phyloP scores from a whole-genome alignment of 306 rosid species.

The Alnus rubra region DNA sequence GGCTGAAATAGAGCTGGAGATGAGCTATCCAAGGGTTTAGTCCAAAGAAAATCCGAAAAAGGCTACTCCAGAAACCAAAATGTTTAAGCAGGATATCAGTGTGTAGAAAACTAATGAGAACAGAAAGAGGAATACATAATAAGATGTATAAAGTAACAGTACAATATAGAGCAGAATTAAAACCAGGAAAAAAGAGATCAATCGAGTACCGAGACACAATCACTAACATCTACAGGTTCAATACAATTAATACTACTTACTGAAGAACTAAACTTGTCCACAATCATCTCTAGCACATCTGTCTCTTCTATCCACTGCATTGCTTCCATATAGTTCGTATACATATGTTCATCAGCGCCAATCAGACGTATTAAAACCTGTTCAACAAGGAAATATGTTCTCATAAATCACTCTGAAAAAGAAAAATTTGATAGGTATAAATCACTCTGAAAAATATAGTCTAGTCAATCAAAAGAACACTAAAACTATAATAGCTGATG shows the following conservation, averaged over 20 bases:
- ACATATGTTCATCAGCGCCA: conserved; percentile 98
- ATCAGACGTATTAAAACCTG: conserved; percentile 94
- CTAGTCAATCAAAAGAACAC: conserved; percentile 7
- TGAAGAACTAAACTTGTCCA: conserved; percentile 89
- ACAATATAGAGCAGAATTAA: neutral
- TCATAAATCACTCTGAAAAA: conserved; percentile 3
- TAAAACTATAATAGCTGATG: conserved; percentile 6
- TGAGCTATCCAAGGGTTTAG: neutral
- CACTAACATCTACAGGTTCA: neutral
- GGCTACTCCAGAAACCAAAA: neutral
- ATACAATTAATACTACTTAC: conserved; percentile 53
- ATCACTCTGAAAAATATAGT: neutral
- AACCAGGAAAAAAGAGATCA: neutral
- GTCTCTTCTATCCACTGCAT: conserved; percentile 95
- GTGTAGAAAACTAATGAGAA: neutral
- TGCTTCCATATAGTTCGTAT: conserved; percentile 69
- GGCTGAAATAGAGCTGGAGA: neutral
- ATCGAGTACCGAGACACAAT: neutral
- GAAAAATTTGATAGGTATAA: no score
- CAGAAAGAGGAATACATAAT: neutral
- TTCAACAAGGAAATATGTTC: conserved; percentile 18
- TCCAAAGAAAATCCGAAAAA: neutral
- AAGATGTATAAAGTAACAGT: neutral
- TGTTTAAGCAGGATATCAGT: neutral
- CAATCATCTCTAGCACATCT: conserved; percentile 94